Evolutionary conservation across 257 asterid species (phyloP), one percentile per base, ranked within the genome.

Genomic region (Mitragyna speciosa): DNA sequence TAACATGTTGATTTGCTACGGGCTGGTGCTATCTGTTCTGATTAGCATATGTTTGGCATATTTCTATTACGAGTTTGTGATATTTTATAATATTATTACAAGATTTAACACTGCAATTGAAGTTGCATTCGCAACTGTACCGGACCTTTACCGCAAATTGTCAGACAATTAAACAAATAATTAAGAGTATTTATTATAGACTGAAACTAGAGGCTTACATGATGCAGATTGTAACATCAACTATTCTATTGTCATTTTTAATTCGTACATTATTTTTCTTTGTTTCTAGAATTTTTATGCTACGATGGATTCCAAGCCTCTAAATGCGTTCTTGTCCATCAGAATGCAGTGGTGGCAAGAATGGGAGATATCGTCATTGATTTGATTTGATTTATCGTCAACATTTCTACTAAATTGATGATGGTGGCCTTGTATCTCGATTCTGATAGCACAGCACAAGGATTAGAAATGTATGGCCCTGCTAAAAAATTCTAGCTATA

Each of bases 381-480:
- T 41, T 71, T 28, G 65, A 73, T 31, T 19, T 39, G 64, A 71
- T 72, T 30, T 22, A 20, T 20, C 22, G 77, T 43, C 56, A 70
- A 66, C 64, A 45, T 43, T 76, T 28, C 19, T 20, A 20, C 15
- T 51, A 54, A 15, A n/a, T 24, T 28, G 26, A 65, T 47, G 17
- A 17, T 8, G 52, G 26, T 36, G 76, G 22, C 67, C 24, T 43
- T 41, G 56, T 26, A 14, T 28, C 70, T 28, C 22, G 12, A 5
- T 28, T 71, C 41, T 17, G 16, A 6, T 26, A 48, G 45, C 43
- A 54, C 0, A 75, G 20, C 52, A 43, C 1, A 75, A 51, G 36
- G 80, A 80, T 77, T 56, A 31, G 54, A 82, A n/a, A 77, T 68
- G 80, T 61, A 66, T 78, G 81, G 79, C 28, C 48, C 22, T 56